Percentiles rank a stretch among this genome's conserved stretches.
These are phyloP conservation scores for Pyrenula massariospora DNA, from an alignment of 495 filamentous ascomycete species.

Conservation along the genomic window DNA sequence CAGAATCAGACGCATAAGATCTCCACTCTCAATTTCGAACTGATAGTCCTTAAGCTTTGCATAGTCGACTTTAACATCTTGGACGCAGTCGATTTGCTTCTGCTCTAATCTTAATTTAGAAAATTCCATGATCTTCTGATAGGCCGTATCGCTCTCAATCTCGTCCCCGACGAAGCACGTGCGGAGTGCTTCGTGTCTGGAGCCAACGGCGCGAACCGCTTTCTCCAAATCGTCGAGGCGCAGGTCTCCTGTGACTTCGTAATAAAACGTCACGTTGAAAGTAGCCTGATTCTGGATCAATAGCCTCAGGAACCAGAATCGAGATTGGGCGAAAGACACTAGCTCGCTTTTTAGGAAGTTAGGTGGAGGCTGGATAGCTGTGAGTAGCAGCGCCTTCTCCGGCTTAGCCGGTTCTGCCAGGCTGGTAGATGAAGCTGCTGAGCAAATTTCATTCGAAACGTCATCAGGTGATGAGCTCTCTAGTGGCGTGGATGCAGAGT, in stretches of 20 bases:
- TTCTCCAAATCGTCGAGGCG: constrained; percentile 11
- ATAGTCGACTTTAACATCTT: constrained; percentile 7
- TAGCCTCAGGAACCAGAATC: constrained; percentile 32
- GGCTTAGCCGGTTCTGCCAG: not conserved
- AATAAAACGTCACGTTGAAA: constrained; percentile 16
- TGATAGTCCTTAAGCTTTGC: constrained; percentile 8
- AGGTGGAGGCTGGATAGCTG: not conserved
- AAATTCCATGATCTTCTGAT: not conserved
- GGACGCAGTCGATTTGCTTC: not conserved
- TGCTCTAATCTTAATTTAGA: not conserved
- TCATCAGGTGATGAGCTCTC: not conserved
- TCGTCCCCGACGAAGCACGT: constrained; percentile 18
- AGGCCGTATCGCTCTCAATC: not conserved
- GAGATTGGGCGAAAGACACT: constrained; percentile 28
- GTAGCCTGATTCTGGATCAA: constrained; percentile 22
- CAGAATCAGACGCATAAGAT: constrained; percentile 16
- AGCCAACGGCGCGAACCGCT: constrained; percentile 14
- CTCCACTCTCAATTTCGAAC: constrained; percentile 20
- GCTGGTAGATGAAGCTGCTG: not conserved
- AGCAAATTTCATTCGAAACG: not conserved
- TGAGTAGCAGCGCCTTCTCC: not conserved
- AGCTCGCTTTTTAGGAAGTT: not conserved
- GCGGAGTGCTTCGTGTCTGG: constrained; percentile 26
- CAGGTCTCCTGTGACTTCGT: constrained; percentile 3
- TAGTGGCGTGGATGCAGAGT: not conserved